phyloP scores from a whole-genome alignment of 2,329 filamentous ascomycete genomes.

The Talaromyces sp. region DNA sequence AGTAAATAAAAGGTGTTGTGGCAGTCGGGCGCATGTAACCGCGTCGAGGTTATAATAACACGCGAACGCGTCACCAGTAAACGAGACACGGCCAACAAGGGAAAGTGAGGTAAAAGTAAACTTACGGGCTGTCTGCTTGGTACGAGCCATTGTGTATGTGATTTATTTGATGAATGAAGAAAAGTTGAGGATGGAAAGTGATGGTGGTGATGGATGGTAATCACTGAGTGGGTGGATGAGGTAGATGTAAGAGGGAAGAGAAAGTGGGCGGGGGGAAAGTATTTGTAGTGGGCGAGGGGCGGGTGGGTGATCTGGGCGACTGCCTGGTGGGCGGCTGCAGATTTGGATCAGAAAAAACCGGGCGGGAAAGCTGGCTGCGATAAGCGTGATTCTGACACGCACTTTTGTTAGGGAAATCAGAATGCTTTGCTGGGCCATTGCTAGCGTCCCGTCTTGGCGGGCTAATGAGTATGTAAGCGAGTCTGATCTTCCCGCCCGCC shows the following conservation, averaged over 20 bases:
- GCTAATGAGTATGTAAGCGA: constrained; percentile 33
- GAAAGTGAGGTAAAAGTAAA: constrained; percentile 23
- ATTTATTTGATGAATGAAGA: constrained; percentile 29
- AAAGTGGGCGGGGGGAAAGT: constrained; percentile 39
- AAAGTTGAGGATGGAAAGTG: constrained; percentile 33
- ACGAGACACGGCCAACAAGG: not conserved
- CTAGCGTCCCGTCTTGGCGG: constrained; percentile 1
- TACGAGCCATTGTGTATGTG: constrained; percentile 46
- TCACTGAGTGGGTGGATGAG: constrained; percentile 16
- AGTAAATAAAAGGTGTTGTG: constrained; percentile 20
- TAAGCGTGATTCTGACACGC: constrained; percentile 31
- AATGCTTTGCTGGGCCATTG: constrained; percentile 16
- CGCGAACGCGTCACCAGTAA: not conserved
- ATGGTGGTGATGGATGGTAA: constrained; percentile 27
- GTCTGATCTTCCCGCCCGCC: constrained; percentile 25
- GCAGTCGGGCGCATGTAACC: not conserved
- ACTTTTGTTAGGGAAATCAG: constrained; percentile 22
- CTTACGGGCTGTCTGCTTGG: constrained; percentile 54
- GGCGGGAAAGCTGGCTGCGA: constrained; percentile 33
- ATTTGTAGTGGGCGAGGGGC: constrained; percentile 38
- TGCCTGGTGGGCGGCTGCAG: constrained; percentile 26
- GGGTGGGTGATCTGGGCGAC: constrained; percentile 35
- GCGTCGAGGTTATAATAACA: constrained; percentile 16
- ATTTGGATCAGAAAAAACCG: constrained; percentile 30
- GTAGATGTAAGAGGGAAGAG: constrained; percentile 36